Evolutionary conservation across 2,329 filamentous ascomycete species (phyloP), one percentile per base, ranked within the genome.

Genomic region (Botrytis sinoallii): DNA sequence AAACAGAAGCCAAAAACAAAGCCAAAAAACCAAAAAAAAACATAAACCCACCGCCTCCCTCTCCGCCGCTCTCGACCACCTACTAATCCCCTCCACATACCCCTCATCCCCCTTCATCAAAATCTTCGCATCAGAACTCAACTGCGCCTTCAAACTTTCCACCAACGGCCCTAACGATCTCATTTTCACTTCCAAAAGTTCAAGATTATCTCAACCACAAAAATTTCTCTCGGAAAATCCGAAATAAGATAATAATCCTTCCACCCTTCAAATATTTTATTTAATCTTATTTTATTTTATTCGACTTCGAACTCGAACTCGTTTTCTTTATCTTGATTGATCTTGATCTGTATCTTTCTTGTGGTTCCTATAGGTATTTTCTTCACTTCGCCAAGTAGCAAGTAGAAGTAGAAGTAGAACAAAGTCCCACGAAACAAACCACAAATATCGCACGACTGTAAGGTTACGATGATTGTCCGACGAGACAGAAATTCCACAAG

Each of bases 1-100:
- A 32, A 32, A 32, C 32, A 32, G 32, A 48, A n/a, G 3, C 2
- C 9, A 3, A 48, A 35, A 42, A 16, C 1, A 16, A 42, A 5
- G 3, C 29, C 32, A 32, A 42, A 6, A 42, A 0, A 40, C 9
- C 9, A 70, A 8, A 14, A 46, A 32, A 9, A 46, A 48, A 48
- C 14, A 70, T 25, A 71, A 44, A 76, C 75, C 46, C 52, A 79
- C 77, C 63, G 77, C 78, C 7, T 64, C 59, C 69, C 76, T 79
- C 44, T 76, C 76, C 22, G 77, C 75, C 32, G 76, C 74, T 18
- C 59, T 65, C n/a, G 74, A 73, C 78, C 78, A 79, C 29, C 78
- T 64, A 60, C 75, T 73, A 55, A 78, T 66, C 46, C 75, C 76
- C 40, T 74, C 55, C 14, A 59, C 61, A 70, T 79, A 79, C 3